Evolutionary conservation across 495 filamentous ascomycete genomes (phyloP), one percentile per base, ranked within the genome.

Genomic region (Cudoniella acicularis): DNA sequence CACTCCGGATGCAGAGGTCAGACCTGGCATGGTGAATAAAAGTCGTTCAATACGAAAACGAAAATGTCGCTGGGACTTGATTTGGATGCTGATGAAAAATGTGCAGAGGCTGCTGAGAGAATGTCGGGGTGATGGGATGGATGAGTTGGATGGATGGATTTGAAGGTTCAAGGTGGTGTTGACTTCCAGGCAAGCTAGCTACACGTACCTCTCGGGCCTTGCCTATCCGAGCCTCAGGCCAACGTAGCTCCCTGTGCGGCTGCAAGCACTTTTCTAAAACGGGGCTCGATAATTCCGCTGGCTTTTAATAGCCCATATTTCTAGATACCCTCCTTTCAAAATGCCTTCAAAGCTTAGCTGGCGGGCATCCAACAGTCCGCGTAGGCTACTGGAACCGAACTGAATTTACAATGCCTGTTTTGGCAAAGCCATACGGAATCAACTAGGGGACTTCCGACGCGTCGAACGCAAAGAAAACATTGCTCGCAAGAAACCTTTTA

Each of bases 1-100:
- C 42, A 99, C 85, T 69, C 95, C 95, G 56, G 89, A 89, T 60
- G 93, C 95, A 54, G 95, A 96, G 66, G 90, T 90, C 67, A 99
- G 80, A 71, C 89, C 92, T 70, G 93, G 90, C 94, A 99, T 99
- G 41, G 17, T 62, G 21, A 51, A 42, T 23, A 42, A 25, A 25
- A 59, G 25, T 16, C 1, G 42, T 53, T 52, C 21, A 27, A 18
- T 16, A 20, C 24, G 23, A 49, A 49, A 52, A 23, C 21, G 24
- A 3, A 52, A 40, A 48, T 3, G 36, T 52, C 36, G 10, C 24
- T 45, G 43, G 41, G 42, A 22, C 20, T 56, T 51, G 58, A 17
- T 30, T 42, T 52, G 50, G 51, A 30, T 30, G 51, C 13, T 13
- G 30, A 36, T 36, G 30, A 13, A 36, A 36, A 13, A 36, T 36